A percentile compares a stretch with the other conserved stretches of the same genome.
Evolutionary conservation across 2,329 filamentous ascomycete genomes (phyloP).

Genomic region (Alternaria triticina): DNA sequence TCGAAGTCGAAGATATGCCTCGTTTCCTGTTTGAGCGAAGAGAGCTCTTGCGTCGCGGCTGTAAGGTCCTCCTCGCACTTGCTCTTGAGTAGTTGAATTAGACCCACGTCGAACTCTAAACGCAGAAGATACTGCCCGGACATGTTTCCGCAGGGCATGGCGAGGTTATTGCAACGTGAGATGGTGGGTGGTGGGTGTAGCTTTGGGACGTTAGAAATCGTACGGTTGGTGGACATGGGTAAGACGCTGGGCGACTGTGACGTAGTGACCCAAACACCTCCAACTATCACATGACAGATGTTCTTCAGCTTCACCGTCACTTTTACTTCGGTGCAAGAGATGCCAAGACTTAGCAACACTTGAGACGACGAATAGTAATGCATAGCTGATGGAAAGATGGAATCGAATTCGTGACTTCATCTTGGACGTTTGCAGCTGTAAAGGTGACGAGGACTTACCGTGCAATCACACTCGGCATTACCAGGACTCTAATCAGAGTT

Average conservation of each 20-base stretch:
- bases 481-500: neutral
- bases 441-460: neutral
- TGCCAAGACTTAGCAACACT: neutral
- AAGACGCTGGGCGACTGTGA: neutral
- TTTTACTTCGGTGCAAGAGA: neutral
- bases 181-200: neutral
- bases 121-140: neutral
- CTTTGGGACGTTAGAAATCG: neutral
- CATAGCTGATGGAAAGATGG: neutral
- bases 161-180: neutral
- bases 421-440: neutral
- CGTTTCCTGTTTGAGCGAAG: neutral
- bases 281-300: neutral
- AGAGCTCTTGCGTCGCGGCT: neutral
- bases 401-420: neutral
- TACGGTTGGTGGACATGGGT: neutral
- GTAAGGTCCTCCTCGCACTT: neutral
- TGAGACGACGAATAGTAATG: neutral
- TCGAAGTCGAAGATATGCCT: neutral
- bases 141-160: neutral
- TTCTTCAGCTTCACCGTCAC: neutral
- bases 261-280: neutral
- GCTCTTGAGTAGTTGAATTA: fast-evolving
- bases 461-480: neutral
- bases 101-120: too few relatives aligned